Percentiles rank a stretch among this genome's conserved stretches.
Conservation (phyloP, 164 flowering plant genomes). For the Chimonanthus praecox region DNA sequence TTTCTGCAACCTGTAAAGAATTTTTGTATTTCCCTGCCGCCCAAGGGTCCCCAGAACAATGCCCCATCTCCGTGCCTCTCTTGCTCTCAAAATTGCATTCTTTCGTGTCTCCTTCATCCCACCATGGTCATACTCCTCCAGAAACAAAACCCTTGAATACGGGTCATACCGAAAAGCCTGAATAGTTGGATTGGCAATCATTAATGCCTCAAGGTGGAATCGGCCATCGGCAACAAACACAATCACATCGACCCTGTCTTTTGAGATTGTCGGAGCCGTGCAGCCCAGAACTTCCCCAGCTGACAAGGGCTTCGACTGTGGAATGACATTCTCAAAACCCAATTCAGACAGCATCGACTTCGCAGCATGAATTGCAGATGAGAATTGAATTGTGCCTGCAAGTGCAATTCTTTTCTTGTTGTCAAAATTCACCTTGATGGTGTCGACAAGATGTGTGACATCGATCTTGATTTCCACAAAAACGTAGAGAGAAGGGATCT, state of each 20-base stretch:
- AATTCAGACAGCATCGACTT: slow-evolving; percentile 53
- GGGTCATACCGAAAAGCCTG: slow-evolving; percentile 84
- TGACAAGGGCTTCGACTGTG: slow-evolving; percentile 83
- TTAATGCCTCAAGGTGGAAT: slow-evolving; percentile 92
- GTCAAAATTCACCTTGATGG: slow-evolving; percentile 35
- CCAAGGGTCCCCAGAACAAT: slow-evolving; percentile 90
- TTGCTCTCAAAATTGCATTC: slow-evolving; percentile 58
- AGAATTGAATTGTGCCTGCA: slow-evolving; percentile 93
- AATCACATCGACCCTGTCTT: slow-evolving; percentile 22
- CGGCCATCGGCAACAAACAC: slow-evolving; percentile 96
- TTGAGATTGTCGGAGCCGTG: slow-evolving; percentile 63
- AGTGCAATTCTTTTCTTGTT: slow-evolving; percentile 34
- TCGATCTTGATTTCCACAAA: slow-evolving; percentile 86
- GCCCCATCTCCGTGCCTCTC: slow-evolving; percentile 67
- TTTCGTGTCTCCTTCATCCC: slow-evolving; percentile 83
- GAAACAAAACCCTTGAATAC: slow-evolving; percentile 67
- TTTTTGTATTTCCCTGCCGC: slow-evolving; percentile 87
- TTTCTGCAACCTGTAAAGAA: slow-evolving; percentile 65
- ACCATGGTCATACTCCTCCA: slow-evolving; percentile 87
- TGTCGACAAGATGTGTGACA: slow-evolving; percentile 39
- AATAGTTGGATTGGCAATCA: slow-evolving; percentile 87
- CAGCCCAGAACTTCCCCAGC: slow-evolving; percentile 94
- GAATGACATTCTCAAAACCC: slow-evolving; percentile 65
- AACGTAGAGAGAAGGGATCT: slow-evolving; percentile 74
- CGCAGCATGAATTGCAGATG: slow-evolving; percentile 64